Conservation (phyloP, 805 yeast species). For the Dipodascus albidus region DNA sequence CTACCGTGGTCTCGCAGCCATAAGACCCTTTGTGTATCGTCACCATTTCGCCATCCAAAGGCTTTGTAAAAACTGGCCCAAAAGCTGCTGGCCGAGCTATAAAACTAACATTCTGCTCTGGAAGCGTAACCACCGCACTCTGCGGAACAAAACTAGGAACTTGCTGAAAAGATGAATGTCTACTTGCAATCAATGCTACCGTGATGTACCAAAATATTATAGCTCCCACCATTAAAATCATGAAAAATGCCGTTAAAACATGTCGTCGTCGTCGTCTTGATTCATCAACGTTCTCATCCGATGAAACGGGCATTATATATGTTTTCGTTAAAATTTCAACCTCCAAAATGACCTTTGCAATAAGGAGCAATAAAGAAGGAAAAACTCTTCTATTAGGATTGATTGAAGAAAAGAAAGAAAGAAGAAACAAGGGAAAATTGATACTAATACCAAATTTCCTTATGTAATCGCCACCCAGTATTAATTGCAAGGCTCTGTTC, state of each 20-base stretch:
- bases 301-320: background rate
- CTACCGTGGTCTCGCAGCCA: slow-evolving; percentile 13
- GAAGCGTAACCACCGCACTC: slow-evolving; percentile 19
- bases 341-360: too few species aligned
- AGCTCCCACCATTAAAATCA: background rate
- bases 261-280: background rate
- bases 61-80: slow-evolving; percentile 21
- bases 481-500: too few species aligned
- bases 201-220: background rate
- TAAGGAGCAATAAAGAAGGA: background rate
- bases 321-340: too few species aligned
- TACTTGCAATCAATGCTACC: background rate
- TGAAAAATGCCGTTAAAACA: background rate
- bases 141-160: slow-evolving; percentile 15
- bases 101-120: slow-evolving; percentile 20
- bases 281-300: background rate
- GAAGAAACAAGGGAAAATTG: background rate
- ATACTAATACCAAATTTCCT: background rate
- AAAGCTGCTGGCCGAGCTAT: slow-evolving; percentile 30
- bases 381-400: background rate
- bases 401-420: background rate
- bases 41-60: slow-evolving; percentile 8
- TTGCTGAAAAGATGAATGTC: slow-evolving; percentile 3
- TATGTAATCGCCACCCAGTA: background rate
- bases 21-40: slow-evolving; percentile 16